Evolutionary conservation across 2,329 filamentous ascomycete species (phyloP).

Genomic region (Hymenoscyphus fructigenus): DNA sequence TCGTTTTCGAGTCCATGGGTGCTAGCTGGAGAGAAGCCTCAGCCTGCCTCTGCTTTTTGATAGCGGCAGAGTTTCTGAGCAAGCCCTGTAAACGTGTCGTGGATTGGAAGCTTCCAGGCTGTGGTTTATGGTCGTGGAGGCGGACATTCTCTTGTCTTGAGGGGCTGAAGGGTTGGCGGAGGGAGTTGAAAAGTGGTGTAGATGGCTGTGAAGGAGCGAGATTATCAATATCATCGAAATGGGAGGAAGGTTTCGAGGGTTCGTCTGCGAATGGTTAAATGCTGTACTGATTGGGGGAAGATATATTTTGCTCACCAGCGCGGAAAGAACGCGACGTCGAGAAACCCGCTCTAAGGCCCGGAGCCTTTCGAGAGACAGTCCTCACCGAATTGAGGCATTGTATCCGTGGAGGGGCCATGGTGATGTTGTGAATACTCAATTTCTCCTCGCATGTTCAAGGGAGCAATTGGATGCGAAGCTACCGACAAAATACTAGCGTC

Average conservation of each 20-base stretch:
- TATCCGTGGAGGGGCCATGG: conserved; percentile 32
- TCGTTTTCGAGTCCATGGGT: not conserved
- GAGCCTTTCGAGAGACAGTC: conserved; percentile 15
- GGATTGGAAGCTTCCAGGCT: not conserved
- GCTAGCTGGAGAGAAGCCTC: not conserved
- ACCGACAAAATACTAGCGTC: conserved; percentile 18
- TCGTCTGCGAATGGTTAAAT: not conserved
- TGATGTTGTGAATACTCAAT: not conserved
- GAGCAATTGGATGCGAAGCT: conserved; percentile 7
- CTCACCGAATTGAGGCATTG: conserved; percentile 32
- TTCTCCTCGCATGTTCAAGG: not conserved
- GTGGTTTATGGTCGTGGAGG: not conserved
- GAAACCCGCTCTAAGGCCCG: conserved; percentile 24
- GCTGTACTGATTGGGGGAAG: not conserved
- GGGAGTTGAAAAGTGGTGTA: not conserved
- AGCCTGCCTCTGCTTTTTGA: not conserved
- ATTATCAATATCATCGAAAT: not conserved
- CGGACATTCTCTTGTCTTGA: not conserved
- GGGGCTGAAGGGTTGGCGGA: not conserved
- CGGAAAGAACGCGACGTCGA: conserved; percentile 27
- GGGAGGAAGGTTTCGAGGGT: not conserved
- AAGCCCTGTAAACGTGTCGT: not conserved
- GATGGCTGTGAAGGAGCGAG: not conserved
- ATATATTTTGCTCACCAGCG: conserved; percentile 25
- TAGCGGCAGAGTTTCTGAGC: not conserved